Evolutionary conservation across 2,329 filamentous ascomycete species (phyloP), one percentile per base, ranked within the genome.

Genomic region (Verticillium klebahnii): DNA sequence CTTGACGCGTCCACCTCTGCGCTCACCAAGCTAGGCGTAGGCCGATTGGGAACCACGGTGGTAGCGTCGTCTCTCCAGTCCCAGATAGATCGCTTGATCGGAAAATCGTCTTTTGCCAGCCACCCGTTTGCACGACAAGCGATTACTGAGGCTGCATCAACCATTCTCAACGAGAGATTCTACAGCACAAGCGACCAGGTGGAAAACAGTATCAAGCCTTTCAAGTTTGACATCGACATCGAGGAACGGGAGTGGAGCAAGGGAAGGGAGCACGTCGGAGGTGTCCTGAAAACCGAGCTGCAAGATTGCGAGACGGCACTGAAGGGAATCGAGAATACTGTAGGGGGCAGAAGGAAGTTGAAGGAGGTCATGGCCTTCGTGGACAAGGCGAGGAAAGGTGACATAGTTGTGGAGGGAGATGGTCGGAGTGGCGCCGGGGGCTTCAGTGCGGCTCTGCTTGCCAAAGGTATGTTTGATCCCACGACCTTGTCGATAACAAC

Each of bases 181-280:
- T 98, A 97, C 77, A 95, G 94, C 75, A 99, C 96, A 1, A 95
- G 91, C 65, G 96, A 99, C 70, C 95, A 98, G 76, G 91, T 99
- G 1, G 95, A 99, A 75, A 98, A 98, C 72, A 99, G 94, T 73
- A 96, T 99, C 77, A 99, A 99, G 75, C 95, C 96, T 0, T 99
- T 94, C 81, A 99, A 99, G 73, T 98, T 94, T 68, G 93, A 97
- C 65, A 96, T 99, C 62, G 95, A 99, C 69, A 88, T 99, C 55
- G 92, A 97, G 70, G 91, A 93, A 45, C 82, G 87, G 8, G 96
- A 99, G 73, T 99, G 95, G 95, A 75, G 82, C 3, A 87, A 90
- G 64, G 93, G 93, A 0, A 84, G 94, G 59, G 93, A 97, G 56
- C 95, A 96, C 68, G 89, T 94, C 1, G 84, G 87, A 45, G 83